Evolutionary conservation across 495 filamentous ascomycete genomes (phyloP).

Genomic region (Aspergillus ellipticus): DNA sequence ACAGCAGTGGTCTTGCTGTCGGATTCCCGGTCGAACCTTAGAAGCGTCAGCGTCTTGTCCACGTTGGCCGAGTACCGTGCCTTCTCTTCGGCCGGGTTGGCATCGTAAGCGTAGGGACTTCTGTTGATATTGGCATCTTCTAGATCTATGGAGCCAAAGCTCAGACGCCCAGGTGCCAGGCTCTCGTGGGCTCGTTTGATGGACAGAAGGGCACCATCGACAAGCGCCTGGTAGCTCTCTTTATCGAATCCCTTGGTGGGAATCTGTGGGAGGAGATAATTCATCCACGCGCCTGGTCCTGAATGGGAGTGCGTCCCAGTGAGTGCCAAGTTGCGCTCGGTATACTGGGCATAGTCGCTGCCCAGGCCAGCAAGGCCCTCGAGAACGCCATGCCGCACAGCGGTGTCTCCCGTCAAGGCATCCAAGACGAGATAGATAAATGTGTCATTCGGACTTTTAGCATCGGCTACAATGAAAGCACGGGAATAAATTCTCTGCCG

Average conservation of each 20-base stretch:
- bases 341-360: constrained; percentile 67
- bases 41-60: constrained; percentile 80
- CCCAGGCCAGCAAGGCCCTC: constrained; percentile 65
- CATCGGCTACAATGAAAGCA: constrained; percentile 81
- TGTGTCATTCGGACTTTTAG: constrained; percentile 60
- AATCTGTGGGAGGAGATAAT: constrained; percentile 93
- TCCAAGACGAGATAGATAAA: constrained; percentile 90
- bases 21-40: constrained; percentile 71
- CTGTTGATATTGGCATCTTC: constrained; percentile 85
- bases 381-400: constrained; percentile 80
- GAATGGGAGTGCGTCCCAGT: constrained; percentile 94
- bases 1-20: constrained; percentile 74
- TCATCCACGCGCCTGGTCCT: constrained; percentile 90
- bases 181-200: constrained; percentile 79
- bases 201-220: constrained; percentile 78
- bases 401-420: constrained; percentile 86
- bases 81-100: constrained; percentile 80
- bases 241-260: constrained; percentile 85
- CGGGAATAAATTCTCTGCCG: constrained; percentile 87
- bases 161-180: constrained; percentile 66
- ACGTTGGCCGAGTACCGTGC: constrained; percentile 69
- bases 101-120: constrained; percentile 85
- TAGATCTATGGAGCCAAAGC: constrained; percentile 69
- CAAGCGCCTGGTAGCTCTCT: constrained; percentile 85
- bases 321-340: constrained; percentile 80